phyloP scores from a whole-genome alignment of 2,329 filamentous ascomycete species.

The Phyllachora maydis region DNA sequence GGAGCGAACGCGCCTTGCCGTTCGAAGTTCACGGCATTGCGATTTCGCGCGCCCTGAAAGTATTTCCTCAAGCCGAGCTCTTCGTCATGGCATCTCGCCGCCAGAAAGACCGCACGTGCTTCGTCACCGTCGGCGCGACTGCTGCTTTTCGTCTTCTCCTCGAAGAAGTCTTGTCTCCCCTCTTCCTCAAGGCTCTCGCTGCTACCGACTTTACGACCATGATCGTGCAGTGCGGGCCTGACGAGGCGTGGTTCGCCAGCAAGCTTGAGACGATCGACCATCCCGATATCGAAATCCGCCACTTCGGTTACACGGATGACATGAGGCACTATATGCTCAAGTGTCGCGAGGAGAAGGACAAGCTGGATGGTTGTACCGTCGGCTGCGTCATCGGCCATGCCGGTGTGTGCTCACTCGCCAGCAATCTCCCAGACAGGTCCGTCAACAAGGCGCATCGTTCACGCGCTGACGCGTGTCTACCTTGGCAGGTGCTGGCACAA shows the following conservation, averaged over 20 bases:
- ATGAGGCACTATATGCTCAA: slow-evolving; percentile 36
- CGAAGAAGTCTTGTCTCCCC: slow-evolving; percentile 35
- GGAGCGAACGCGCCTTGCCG: too few relatives aligned
- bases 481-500: slow-evolving; percentile 60
- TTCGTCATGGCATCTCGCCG: too few relatives aligned
- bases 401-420: slow-evolving; percentile 27
- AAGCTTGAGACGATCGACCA: slow-evolving; percentile 7
- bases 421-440: background rate
- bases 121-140: slow-evolving; percentile 86
- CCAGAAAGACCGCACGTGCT: slow-evolving; percentile 43
- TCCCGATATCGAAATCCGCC: slow-evolving; percentile 27
- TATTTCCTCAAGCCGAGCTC: too few relatives aligned
- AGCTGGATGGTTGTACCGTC: slow-evolving; percentile 24
- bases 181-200: slow-evolving; percentile 41
- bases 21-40: too few relatives aligned
- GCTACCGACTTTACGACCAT: slow-evolving; percentile 47
- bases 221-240: slow-evolving; percentile 61
- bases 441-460: slow-evolving; percentile 1
- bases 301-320: slow-evolving; percentile 47
- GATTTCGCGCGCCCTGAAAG: too few relatives aligned
- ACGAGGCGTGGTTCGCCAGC: slow-evolving; percentile 30
- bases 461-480: background rate
- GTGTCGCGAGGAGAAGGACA: slow-evolving; percentile 24
- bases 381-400: slow-evolving; percentile 80
- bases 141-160: slow-evolving; percentile 62